Base-by-base conservation (phyloP, 2,329 filamentous ascomycete species). In the Acephala macrosclerotiorum region DNA sequence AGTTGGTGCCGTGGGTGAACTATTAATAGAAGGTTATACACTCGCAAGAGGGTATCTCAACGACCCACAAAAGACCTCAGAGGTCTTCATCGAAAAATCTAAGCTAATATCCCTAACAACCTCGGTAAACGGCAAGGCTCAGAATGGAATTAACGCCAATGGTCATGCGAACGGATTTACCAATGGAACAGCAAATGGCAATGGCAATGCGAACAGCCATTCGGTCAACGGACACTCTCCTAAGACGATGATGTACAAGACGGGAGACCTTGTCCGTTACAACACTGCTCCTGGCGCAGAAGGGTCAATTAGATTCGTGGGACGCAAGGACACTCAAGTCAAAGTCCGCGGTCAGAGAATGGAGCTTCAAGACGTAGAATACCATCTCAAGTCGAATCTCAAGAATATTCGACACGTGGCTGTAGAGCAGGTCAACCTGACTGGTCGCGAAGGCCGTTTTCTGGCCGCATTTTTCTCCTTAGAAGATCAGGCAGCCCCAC, bases 281-380 rank as follows among this genome's bases (percentile, higher is more conserved):
- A 76, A 88, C 36, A 33, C 29, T 33, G 4, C 29, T 33, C 9
- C 29, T 33, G 29, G 9, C 4, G 79, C 86, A 53, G 84, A 90
- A 70, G 82, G 81, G 14, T 84, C 83, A 14, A 86, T 90, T 66
- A 83, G 86, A 36, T 90, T 89, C 74, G 76, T 89, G 40, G 88
- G 88, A 7, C 83, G 88, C 22, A 84, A 85, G 58, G 88, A 91
- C 71, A 85, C 87, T 26, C 88, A 90, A 75, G 83, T 89, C 62
- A 91, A 91, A 72, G 78, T 91, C 29, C 83, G 87, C 40, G 88
- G 88, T 0, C 88, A 90, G 71, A 79, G 88, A 53, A 80, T 91
- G 4, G 88, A 91, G 70, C 85, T 89, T 66, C 85, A 84, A 20
- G 88, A 91, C 73, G 89, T 91, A 26, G 70, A 73, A 82, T 57